Base-by-base conservation (phyloP, 2,329 filamentous ascomycete species). In the Tympanopsis confertula region DNA sequence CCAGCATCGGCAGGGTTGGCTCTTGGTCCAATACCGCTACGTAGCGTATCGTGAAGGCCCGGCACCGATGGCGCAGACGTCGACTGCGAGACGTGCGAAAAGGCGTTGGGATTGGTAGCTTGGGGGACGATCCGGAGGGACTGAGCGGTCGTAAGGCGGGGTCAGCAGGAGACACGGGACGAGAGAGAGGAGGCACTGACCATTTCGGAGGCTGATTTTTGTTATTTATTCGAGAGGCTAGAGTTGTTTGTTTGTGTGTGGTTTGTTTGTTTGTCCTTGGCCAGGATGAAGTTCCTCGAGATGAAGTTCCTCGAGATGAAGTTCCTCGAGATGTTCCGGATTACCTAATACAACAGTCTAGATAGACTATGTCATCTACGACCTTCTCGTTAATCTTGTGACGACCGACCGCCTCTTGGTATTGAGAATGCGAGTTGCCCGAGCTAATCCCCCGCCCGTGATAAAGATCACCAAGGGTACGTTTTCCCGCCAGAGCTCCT, bases 11-110 rank as follows among this genome's bases (percentile, higher is more conserved):
- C 56, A 76, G 78, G 49, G 7, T n/a, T n/a, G 7, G n/a, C 7
- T 7, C 7, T n/a, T 7, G 22, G 22, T 7, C 78, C 77, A 47
- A 94, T 72, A 62, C 88, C 87, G 45, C 80, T 69, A 54, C 91
- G 88, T 50, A 98, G 82, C 14, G 84, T 88, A 68, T 96, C 91
- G 71, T 93, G 88, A 45, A 96, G 71, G 49, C 89, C 89, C 0
- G 88, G 88, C 13, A 87, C 89, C 1, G 89, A 95, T 49, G 91
- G 91, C 3, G 91, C 91, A 39, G 74, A 77, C 50, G 73, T 71
- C 46, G 70, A 72, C 55, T 71, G 59, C 41, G 69, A 51, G 48
- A 69, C 64, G 65, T 83, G 81, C 52, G 68, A 70, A 63, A 75
- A 80, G 55, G 74, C 70, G 48, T 69, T 74, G 50, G 77, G 62